Percentiles rank a stretch among this genome's conserved stretches.
phyloP scores from a whole-genome alignment of 2,329 filamentous ascomycete species.

The Aspergillus fischeri region DNA sequence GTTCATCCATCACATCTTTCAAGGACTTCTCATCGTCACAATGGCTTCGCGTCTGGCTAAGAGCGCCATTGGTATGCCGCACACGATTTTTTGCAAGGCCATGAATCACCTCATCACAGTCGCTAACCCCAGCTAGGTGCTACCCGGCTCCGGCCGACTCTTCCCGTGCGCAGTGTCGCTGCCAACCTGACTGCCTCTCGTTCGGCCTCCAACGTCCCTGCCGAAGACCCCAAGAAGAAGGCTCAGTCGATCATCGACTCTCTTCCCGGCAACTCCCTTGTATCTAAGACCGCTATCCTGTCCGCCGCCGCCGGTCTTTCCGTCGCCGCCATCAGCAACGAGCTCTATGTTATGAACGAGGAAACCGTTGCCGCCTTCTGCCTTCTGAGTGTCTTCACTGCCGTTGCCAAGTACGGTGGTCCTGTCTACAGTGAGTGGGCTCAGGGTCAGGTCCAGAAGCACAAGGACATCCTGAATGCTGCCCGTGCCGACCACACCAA shows the following conservation, averaged over 20 bases:
- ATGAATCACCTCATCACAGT: constrained; percentile 18
- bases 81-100: constrained; percentile 20
- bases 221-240: constrained; percentile 92
- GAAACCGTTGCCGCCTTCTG: constrained; percentile 93
- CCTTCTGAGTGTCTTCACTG: constrained; percentile 87
- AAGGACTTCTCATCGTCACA: constrained; percentile 61
- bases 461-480: constrained; percentile 90
- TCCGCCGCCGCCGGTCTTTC: constrained; percentile 87
- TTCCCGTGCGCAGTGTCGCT: constrained; percentile 71
- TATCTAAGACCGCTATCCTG: constrained; percentile 96
- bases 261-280: constrained; percentile 83
- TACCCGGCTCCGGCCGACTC: constrained; percentile 79
- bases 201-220: constrained; percentile 70
- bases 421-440: constrained; percentile 93
- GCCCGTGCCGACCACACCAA: constrained; percentile 91
- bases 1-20: constrained; percentile 39
- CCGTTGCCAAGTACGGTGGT: constrained; percentile 87
- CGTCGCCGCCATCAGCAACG: constrained; percentile 95
- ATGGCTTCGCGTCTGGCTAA: constrained; percentile 98
- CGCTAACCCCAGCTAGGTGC: constrained; percentile 61
- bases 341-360: constrained; percentile 99
- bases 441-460: constrained; percentile 80
- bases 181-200: constrained; percentile 66
- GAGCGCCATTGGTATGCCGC: constrained; percentile 82
- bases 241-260: constrained; percentile 92